Evolutionary conservation across 495 filamentous ascomycete genomes (phyloP), one percentile per base, ranked within the genome.

Genomic region (Zalerion maritima): DNA sequence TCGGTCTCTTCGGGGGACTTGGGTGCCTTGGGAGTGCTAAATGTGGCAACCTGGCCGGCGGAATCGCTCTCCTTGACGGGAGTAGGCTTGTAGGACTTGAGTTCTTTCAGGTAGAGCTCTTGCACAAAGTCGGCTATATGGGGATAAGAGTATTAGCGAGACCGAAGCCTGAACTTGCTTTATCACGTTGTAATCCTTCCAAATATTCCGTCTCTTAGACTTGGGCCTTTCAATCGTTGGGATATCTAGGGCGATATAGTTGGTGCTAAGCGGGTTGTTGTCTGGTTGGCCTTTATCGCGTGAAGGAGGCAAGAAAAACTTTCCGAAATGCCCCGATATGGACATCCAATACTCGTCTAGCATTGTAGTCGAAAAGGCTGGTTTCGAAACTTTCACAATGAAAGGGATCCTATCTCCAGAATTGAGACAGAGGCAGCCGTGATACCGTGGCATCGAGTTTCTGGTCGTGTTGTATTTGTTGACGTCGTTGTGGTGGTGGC

Each of bases 31-130:
- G 89, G 89, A 14, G 69, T 50, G 38, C 42, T 46, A 71, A 94
- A 99, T 53, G 75, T 83, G 52, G 85, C 81, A 44, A 96, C 89
- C 43, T 91, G 79, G 47, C 79, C 85, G 32, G 85, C 81, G 47
- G 84, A 64, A 52, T 94, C 91, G 36, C 68, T 66, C 28, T 84
- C 62, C 63, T 94, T 94, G 63, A 85, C 45, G 28, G 76, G 67
- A 13, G 77, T 59, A 21, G 80, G 67, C 67, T 94, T 99, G 75
- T 87, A 94, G 57, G 71, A 67, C 55, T 81, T 85, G 43, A 99
- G 74, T 56, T 94, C 87, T 43, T 72, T 72, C 44, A 99, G 77
- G 71, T 96, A 99, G 45, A 99, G 73, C 40, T 94, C 87, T 62
- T 93, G 89, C 41, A 99, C 78, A 40, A 89, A 67, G 60, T 99